phyloP scores from a whole-genome alignment of 129 eudicot species.

The Oenanthe sinensis region DNA sequence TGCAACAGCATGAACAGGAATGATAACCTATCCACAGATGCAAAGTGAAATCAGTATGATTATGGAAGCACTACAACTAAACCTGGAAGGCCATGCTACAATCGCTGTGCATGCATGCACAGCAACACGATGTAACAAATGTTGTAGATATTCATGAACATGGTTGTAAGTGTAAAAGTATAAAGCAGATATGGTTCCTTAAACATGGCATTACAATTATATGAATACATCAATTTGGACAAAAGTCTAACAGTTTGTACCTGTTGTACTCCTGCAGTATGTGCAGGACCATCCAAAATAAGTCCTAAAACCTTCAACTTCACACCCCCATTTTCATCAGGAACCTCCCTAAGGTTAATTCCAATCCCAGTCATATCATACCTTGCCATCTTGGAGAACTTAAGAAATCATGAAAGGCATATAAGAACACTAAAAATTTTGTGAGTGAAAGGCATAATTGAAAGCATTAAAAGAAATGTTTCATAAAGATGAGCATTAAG shows the following conservation, averaged over 20 bases:
- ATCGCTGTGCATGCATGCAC: neutral
- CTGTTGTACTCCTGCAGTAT: slow-evolving; percentile 87
- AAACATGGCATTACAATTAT: neutral
- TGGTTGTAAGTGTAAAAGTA: neutral
- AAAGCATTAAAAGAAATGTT: slow-evolving; percentile 10
- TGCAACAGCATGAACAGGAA: neutral
- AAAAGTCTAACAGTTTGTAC: slow-evolving; percentile 17
- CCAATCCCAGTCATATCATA: slow-evolving; percentile 97
- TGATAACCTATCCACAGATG: neutral
- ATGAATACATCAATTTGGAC: neutral
- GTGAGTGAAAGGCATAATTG: slow-evolving; percentile 44
- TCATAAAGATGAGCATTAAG: neutral
- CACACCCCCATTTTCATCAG: slow-evolving; percentile 55
- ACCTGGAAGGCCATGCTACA: neutral
- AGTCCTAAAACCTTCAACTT: slow-evolving; percentile 84
- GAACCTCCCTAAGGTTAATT: slow-evolving; percentile 83
- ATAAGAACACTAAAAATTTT: slow-evolving; percentile 67
- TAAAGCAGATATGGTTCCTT: neutral
- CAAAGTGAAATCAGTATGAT: neutral
- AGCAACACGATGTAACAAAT: neutral
- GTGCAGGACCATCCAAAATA: slow-evolving; percentile 92
- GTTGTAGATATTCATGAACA: neutral
- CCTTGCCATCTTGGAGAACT: slow-evolving; percentile 98
- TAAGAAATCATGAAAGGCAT: slow-evolving; percentile 55
- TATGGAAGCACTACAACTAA: neutral